Conservation (phyloP, 768 basidiomycete species). For the Lactarius psammicola region DNA sequence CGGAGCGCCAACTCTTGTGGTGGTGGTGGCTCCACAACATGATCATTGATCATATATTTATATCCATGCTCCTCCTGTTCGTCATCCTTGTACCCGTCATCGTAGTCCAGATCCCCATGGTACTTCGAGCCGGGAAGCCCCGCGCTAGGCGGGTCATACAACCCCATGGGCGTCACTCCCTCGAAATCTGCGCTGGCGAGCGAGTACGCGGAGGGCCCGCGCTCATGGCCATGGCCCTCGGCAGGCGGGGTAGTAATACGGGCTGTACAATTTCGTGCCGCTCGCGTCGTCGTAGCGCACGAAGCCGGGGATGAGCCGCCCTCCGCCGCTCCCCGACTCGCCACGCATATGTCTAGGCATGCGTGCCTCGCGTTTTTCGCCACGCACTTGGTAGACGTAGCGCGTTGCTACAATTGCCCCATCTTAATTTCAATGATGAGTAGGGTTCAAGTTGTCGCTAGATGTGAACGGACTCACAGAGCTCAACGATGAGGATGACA, state of each 20-base stretch:
- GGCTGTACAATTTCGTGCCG: slow-evolving; percentile 23
- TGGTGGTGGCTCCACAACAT: not conserved
- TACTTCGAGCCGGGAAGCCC: not conserved
- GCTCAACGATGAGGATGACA: slow-evolving; percentile 49
- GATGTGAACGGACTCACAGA: slow-evolving; percentile 46
- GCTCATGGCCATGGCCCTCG: slow-evolving; percentile 10
- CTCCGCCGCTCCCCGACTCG: not conserved
- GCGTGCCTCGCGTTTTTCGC: slow-evolving; percentile 28
- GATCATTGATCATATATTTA: not conserved
- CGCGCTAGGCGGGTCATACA: not conserved
- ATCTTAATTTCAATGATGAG: slow-evolving; percentile 12
- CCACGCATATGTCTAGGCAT: slow-evolving; percentile 3
- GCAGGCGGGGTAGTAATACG: slow-evolving; percentile 5
- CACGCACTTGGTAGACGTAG: slow-evolving; percentile 27
- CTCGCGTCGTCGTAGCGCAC: slow-evolving; percentile 21
- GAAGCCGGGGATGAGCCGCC: slow-evolving; percentile 19
- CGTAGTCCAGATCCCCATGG: not conserved
- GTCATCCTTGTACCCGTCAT: not conserved
- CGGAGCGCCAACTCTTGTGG: not conserved
- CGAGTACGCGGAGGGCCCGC: slow-evolving; percentile 1
- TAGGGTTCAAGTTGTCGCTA: not conserved
- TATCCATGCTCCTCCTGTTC: not conserved
- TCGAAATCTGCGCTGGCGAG: slow-evolving; percentile 4
- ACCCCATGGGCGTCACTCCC: not conserved
- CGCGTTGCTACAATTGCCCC: slow-evolving; percentile 30